Evolutionary conservation across 805 yeast genomes (phyloP), one percentile per base, ranked within the genome.

Genomic region (Yamadazyma endophytica): DNA sequence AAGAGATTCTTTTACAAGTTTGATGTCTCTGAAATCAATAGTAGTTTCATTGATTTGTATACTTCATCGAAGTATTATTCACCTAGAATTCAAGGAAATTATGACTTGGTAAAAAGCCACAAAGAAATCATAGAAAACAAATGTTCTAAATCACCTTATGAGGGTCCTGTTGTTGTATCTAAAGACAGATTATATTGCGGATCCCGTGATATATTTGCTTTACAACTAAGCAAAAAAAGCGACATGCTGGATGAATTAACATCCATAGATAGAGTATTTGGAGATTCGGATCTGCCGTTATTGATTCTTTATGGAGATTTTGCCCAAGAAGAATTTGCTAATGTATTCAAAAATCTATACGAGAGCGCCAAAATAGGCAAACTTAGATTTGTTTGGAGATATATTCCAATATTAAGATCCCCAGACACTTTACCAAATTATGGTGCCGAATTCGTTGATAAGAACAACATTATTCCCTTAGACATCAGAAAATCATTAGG

Each of bases 161-260:
- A n/a, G 28, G 32, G 12, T 27, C 37, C 9, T 34, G 34, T 23
- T 63, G 75, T 1, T 79, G 84, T 61, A 35, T 67, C 67, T 40
- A 76, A 79, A 36, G 73, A 73, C 29, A 63, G 65, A 16, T 52
- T 68, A 2, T 81, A 79, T 47, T 79, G 88, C 45, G 73, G 80
- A 7, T 61, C 79, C 3, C 84, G 76, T 33, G 95, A 82, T 35
- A 70, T 87, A 1, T 92, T 75, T 53, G 95, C 96, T 3, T 64
- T 92, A 35, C 80, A 82, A 51, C 73, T 86, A 0, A 62, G 63
- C 16, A 58, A 61, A n/a, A 44, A 50, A 5, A 31, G 46, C 2
- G 46, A 37, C 13, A 9, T 42, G 13, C 32, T 29, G 35, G 28
- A 29, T 6, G 41, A 36, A 2, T 47, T 54, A 1, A 26, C 58